Percentiles rank a stretch among this genome's conserved stretches.
Evolutionary conservation across 108 stramenopile genomes (phyloP).

Genomic region (Thalassiosira profunda): DNA sequence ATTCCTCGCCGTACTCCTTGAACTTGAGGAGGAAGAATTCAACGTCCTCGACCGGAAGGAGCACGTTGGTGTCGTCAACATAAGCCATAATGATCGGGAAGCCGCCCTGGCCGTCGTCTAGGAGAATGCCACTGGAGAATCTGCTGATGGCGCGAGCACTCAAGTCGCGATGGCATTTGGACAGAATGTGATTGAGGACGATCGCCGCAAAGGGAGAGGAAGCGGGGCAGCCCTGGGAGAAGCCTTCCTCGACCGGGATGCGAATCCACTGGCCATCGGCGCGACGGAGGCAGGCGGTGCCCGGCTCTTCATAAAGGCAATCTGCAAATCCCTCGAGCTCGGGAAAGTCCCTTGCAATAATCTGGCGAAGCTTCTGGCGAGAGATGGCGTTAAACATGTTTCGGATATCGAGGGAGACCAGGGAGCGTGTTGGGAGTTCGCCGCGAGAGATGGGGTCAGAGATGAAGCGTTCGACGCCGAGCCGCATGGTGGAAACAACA

Average conservation of each 20-base stretch:
- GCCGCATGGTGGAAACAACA: neutral
- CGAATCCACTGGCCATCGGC: neutral
- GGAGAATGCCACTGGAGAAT: too few species aligned
- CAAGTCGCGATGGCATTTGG: too few species aligned
- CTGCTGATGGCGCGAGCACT: too few species aligned
- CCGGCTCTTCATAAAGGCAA: neutral
- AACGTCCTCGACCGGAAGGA: neutral
- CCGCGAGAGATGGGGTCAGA: neutral
- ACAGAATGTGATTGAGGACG: neutral
- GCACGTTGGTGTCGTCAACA: neutral
- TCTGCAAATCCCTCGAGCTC: constrained; percentile 1
- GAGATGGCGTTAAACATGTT: constrained; percentile 27
- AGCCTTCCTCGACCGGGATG: neutral
- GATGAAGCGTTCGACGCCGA: neutral
- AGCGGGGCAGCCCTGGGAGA: neutral
- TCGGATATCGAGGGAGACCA: constrained; percentile 3
- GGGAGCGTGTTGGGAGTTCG: neutral
- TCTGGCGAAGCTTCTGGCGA: neutral
- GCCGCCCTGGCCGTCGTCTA: neutral
- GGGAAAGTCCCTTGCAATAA: neutral
- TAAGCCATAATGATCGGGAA: neutral
- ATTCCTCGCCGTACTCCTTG: neutral
- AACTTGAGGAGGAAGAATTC: neutral
- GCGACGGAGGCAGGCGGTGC: neutral
- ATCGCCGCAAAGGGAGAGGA: neutral